These are phyloP conservation scores for Aspergillus sp. DNA, from an alignment of 2,329 filamentous ascomycete genomes.

Conservation along the genomic window DNA sequence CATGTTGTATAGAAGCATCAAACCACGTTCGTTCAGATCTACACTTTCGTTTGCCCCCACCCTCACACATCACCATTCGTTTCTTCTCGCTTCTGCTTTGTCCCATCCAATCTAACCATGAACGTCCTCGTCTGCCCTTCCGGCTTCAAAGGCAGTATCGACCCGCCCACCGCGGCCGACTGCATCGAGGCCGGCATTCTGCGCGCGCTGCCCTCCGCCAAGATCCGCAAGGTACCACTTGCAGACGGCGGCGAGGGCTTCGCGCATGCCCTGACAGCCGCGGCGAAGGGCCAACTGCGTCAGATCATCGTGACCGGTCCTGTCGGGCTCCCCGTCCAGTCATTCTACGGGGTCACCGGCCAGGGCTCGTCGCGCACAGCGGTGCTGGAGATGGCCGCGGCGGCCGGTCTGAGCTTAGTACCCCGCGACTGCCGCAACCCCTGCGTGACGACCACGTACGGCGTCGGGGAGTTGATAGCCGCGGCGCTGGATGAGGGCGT, in stretches of 20 bases:
- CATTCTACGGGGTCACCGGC: slow-evolving; percentile 48
- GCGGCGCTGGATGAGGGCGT: slow-evolving; percentile 48
- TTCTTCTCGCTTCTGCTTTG: background rate
- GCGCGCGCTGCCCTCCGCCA: slow-evolving; percentile 42
- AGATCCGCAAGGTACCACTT: slow-evolving; percentile 49
- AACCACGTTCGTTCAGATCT: background rate
- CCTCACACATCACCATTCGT: background rate
- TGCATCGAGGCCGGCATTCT: slow-evolving; percentile 51
- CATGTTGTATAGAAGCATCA: too few species aligned
- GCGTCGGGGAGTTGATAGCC: slow-evolving; percentile 50
- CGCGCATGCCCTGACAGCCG: slow-evolving; percentile 44
- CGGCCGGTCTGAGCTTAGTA: slow-evolving; percentile 51
- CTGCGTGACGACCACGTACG: slow-evolving; percentile 50
- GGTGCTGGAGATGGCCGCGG: slow-evolving; percentile 54
- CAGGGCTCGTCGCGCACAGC: slow-evolving; percentile 36
- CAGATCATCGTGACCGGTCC: slow-evolving; percentile 45
- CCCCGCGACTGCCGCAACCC: slow-evolving; percentile 46
- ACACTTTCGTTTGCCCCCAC: background rate
- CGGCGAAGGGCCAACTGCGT: slow-evolving; percentile 42
- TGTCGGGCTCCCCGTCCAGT: slow-evolving; percentile 39
- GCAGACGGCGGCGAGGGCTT: slow-evolving; percentile 56
- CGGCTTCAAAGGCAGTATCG: slow-evolving; percentile 54
- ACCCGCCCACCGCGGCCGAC: slow-evolving; percentile 48
- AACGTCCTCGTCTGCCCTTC: slow-evolving; percentile 51
- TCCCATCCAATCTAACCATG: slow-evolving; percentile 5